Base-by-base conservation (phyloP, 352 stramenopile genomes). In the Salisapilia sapeloensis region DNA sequence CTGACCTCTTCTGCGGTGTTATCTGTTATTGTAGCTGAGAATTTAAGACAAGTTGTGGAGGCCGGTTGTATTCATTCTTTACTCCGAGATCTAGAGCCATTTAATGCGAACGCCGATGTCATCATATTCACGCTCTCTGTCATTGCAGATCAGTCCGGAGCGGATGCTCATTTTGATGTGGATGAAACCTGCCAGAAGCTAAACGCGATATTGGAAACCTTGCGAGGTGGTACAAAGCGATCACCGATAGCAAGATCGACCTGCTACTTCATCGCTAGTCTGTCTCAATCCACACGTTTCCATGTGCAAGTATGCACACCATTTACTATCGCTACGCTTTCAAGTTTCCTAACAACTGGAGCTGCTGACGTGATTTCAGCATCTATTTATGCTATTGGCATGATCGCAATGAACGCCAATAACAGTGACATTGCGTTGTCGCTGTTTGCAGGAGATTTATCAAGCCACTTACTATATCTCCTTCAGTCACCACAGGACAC, bases 171-270 rank as follows among this genome's bases (percentile, higher is more conserved):
- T 44, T n/a, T n/a, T n/a, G n/a, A n/a, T n/a, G n/a, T n/a, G n/a
- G n/a, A n/a, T n/a, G n/a, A n/a, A n/a, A n/a, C n/a, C n/a, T n/a
- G n/a, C n/a, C n/a, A n/a, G 11, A 50, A 51, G 12, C 52, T 53
- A 2, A 47, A 44, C 1, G 50, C 40, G 1, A 71, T 76, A 46
- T 48, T 80, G n/a, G 63, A 80, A 29, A 79, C 67, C 0, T 29
- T 83, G 7, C 51, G 67, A 21, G 67, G 67, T 10, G 61, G 49
- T n/a, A 61, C 67, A 1, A 83, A 83, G 33, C 48, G 61, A 5
- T 80, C 67, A 0, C 50, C 43, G 13, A 57, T 36, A 11, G 67
- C 67, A 2, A 65, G 60, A 25, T 42, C 67, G 2, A 69, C 53
- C 20, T 57, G 63, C 15, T 78, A 64, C 22, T 40, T 83, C 20